Evolutionary conservation across 1,284 basidiomycete genomes (phyloP), one percentile per base, ranked within the genome.

Genomic region (Ganoderma lucidum): DNA sequence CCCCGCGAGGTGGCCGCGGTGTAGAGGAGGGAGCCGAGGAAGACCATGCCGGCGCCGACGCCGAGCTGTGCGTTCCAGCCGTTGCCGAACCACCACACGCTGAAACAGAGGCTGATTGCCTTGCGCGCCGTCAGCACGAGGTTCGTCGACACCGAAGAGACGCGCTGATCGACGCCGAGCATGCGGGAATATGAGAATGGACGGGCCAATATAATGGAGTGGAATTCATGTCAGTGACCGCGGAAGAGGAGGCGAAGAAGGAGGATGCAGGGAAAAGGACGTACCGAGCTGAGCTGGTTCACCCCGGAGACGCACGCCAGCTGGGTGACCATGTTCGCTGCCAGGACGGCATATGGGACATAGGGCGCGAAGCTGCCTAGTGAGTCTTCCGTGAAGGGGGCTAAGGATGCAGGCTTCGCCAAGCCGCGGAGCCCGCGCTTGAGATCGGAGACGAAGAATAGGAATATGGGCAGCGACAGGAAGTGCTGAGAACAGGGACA

Each of bases 261-360:
- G n/a, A n/a, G n/a, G n/a, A n/a, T n/a, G n/a, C n/a, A n/a, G 53
- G 15, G n/a, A 37, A 41, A 64, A 30, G 44, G n/a, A 85, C 90
- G 35, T 71, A 93, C 91, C 62, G 91, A 91, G 48, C 93, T 93
- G 44, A 97, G 83, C 68, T 89, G 87, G 78, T 96, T 97, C 37
- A 96, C 96, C 14, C 95, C 94, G 2, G 93, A 90, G 15, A 96
- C 92, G 76, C 96, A 97, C n/a, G 95, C 79, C 1, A 94, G 88
- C 76, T 97, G 96, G 1, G 95, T 92, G 19, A 91, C 71, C 12
- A 96, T 86, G 77, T 96, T 96, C 28, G 86, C 81, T 0, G 79
- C 84, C n/a, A 96, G 83, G 39, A 90, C 82, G 44, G 86, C 67
- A 76, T 88, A 88, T 3, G 88, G 83, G 17, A 78, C 71, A 75